phyloP scores from a whole-genome alignment of 2,329 filamentous ascomycete species.

The Boeremia exigua region DNA sequence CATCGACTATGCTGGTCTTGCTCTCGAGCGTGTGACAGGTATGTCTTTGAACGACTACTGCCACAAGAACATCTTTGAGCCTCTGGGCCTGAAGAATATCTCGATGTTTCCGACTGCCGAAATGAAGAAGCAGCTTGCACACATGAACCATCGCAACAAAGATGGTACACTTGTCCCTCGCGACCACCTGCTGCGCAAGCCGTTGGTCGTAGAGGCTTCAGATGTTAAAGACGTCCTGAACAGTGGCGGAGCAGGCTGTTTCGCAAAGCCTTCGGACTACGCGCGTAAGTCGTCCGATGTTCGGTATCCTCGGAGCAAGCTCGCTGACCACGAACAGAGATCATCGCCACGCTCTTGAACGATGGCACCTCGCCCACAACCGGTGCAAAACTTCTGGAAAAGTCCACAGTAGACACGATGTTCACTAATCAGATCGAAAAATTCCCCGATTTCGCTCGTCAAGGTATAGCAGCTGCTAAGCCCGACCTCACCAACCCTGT shows the following conservation, averaged over 20 bases:
- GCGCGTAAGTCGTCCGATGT: constrained; percentile 52
- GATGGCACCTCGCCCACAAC: constrained; percentile 66
- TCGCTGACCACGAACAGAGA: constrained; percentile 49
- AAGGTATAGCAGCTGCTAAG: constrained; percentile 56
- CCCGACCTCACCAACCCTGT: constrained; percentile 58
- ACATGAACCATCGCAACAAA: constrained; percentile 60
- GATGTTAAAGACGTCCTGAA: constrained; percentile 58
- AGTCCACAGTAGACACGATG: constrained; percentile 67
- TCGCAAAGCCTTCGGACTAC: constrained; percentile 65
- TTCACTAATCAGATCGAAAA: constrained; percentile 66
- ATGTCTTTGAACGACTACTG: constrained; percentile 53
- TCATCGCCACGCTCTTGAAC: constrained; percentile 68
- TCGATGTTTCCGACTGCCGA: constrained; percentile 62
- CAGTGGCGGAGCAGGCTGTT: constrained; percentile 67
- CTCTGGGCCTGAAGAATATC: constrained; percentile 56
- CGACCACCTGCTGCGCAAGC: constrained; percentile 60
- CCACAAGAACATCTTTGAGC: constrained; percentile 52
- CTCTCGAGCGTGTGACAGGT: constrained; percentile 53
- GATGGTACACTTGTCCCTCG: constrained; percentile 49
- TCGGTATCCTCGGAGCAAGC: not conserved
- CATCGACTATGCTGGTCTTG: constrained; percentile 57
- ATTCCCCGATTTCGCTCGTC: constrained; percentile 58
- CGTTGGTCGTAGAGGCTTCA: constrained; percentile 53
- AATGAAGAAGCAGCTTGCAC: constrained; percentile 63
- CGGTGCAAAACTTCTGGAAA: constrained; percentile 59